phyloP scores from a whole-genome alignment of 768 basidiomycete genomes.

The Psilocybe tampanensis region DNA sequence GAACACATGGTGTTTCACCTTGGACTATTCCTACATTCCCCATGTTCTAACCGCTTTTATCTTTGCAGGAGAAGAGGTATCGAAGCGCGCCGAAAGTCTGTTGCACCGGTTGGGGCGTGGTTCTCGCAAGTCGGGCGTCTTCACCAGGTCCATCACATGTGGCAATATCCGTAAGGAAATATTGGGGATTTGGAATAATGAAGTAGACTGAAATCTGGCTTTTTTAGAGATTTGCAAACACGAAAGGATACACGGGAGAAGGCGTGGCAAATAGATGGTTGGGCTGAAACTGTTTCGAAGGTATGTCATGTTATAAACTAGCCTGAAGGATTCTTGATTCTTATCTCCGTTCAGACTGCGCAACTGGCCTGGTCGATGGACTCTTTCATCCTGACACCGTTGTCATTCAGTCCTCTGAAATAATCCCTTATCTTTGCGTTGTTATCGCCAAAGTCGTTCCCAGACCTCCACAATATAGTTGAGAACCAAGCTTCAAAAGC shows the following conservation, averaged over 20 bases:
- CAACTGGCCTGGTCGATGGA: conserved; percentile 89
- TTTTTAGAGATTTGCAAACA: conserved; percentile 64
- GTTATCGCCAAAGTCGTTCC: conserved; percentile 17
- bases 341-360: conserved; percentile 65
- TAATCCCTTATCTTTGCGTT: conserved; percentile 33
- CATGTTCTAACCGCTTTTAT: conserved; percentile 2
- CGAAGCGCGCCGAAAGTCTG: conserved; percentile 87
- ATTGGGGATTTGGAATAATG: conserved; percentile 5
- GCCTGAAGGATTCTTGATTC: conserved; percentile 10
- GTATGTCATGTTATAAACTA: conserved; percentile 38
- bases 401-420: conserved; percentile 86
- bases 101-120: conserved; percentile 90
- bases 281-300: conserved; percentile 94
- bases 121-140: conserved; percentile 86
- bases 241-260: conserved; percentile 85
- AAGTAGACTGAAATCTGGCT: conserved; percentile 8
- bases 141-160: conserved; percentile 93
- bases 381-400: conserved; percentile 76
- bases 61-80: conserved; percentile 82
- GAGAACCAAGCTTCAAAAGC: conserved; percentile 1
- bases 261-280: conserved; percentile 94
- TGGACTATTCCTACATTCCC: background rate
- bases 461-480: too few species aligned
- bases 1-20: conserved; percentile 68
- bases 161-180: conserved; percentile 87